These are phyloP conservation scores for Termitomyces heimii DNA, from an alignment of 768 basidiomycete genomes.

Conservation along the genomic window DNA sequence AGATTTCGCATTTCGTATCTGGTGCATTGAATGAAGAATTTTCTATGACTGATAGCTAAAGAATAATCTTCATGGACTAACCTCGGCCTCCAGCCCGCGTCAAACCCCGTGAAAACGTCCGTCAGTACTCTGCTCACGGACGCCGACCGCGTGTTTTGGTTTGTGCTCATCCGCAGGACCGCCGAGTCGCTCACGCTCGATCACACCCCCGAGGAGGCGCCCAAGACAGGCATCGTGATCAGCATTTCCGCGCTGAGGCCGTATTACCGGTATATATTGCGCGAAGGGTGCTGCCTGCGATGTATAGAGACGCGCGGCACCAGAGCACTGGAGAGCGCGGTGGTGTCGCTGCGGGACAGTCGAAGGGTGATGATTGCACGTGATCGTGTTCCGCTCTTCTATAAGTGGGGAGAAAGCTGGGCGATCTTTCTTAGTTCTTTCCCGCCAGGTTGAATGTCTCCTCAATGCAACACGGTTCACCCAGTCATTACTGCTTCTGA, in stretches of 20 bases:
- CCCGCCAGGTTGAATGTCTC: too few species aligned
- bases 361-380: too few species aligned
- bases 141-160: conserved; percentile 82
- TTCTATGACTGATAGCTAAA: too few species aligned
- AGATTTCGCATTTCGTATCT: too few species aligned
- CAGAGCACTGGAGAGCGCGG: conserved; percentile 70
- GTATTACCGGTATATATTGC: conserved; percentile 76
- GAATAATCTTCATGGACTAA: too few species aligned
- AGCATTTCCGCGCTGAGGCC: conserved; percentile 83
- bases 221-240: conserved; percentile 58
- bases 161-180: conserved; percentile 60
- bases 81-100: conserved; percentile 72
- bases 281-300: conserved; percentile 44
- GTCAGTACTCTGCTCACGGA: conserved; percentile 71
- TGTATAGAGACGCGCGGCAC: conserved; percentile 63
- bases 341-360: conserved; percentile 45
- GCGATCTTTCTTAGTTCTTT: too few species aligned
- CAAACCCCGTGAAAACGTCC: conserved; percentile 88
- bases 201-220: conserved; percentile 1
- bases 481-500: too few species aligned
- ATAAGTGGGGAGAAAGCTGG: too few species aligned
- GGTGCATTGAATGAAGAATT: too few species aligned
- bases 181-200: conserved; percentile 38
- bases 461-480: too few species aligned
- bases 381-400: too few species aligned